phyloP scores from a whole-genome alignment of 352 stramenopile species.

The Pythium pyrilobum region DNA sequence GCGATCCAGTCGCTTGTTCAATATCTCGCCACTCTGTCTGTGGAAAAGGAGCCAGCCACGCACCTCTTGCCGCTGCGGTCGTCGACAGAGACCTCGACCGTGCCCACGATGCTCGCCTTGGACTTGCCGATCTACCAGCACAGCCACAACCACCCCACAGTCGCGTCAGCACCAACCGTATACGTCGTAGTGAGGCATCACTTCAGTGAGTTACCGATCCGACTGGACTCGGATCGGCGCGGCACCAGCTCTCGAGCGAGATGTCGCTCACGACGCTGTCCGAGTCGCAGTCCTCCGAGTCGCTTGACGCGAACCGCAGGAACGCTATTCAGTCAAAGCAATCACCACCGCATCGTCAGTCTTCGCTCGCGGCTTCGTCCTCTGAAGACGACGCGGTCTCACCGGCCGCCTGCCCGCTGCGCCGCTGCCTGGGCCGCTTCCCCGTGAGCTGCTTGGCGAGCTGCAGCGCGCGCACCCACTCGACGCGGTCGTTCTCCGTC shows the following conservation, averaged over 20 bases:
- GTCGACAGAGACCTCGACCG: not conserved
- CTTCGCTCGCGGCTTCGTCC: no score
- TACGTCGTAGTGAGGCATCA: no score
- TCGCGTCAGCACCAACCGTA: not conserved
- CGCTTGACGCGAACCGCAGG: slow-evolving; percentile 19
- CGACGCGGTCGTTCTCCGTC: slow-evolving; percentile 14
- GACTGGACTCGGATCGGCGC: not conserved
- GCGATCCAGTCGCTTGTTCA: no score
- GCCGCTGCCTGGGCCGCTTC: not conserved
- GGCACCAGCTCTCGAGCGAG: slow-evolving; percentile 10
- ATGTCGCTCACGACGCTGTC: slow-evolving; percentile 11
- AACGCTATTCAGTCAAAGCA: slow-evolving; percentile 4
- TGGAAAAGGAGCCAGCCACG: not conserved
- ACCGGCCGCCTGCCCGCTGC: slow-evolving; percentile 3
- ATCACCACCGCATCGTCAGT: no score
- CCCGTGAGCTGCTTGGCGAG: slow-evolving; percentile 16
- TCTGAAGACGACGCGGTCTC: not conserved
- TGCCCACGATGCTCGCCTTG: not conserved
- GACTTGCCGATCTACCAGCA: not conserved
- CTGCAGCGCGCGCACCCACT: slow-evolving; percentile 20
- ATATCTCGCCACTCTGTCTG: no score
- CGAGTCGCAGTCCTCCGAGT: slow-evolving; percentile 23
- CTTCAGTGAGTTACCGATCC: no score
- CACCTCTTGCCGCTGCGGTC: slow-evolving; percentile 5
- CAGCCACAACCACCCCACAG: not conserved